A percentile compares a stretch with the other conserved stretches of the same genome.
phyloP scores from a whole-genome alignment of 2,329 filamentous ascomycete genomes.

The Phialemoniopsis sp. region DNA sequence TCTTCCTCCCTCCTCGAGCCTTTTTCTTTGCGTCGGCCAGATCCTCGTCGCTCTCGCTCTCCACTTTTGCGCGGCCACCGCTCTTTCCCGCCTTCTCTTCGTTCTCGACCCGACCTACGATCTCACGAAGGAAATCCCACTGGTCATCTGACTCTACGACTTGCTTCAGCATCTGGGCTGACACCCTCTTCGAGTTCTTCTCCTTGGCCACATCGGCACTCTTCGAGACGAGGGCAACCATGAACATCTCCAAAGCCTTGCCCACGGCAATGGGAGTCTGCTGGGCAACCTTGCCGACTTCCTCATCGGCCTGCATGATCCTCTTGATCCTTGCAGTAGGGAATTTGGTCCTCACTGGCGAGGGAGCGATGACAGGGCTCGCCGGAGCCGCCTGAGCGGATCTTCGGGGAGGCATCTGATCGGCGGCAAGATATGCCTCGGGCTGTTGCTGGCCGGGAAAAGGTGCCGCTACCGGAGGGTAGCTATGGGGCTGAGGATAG shows the following conservation, averaged over 20 bases:
- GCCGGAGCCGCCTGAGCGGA: slow-evolving; percentile 28
- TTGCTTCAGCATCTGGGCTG: slow-evolving; percentile 85
- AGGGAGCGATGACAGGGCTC: slow-evolving; percentile 49
- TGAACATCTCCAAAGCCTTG: slow-evolving; percentile 95
- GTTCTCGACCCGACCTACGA: slow-evolving; percentile 74
- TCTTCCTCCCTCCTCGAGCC: slow-evolving; percentile 21
- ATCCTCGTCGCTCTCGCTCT: slow-evolving; percentile 51
- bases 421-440: slow-evolving; percentile 9
- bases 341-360: slow-evolving; percentile 87
- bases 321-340: slow-evolving; percentile 96
- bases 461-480: neutral
- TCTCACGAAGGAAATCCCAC: slow-evolving; percentile 90
- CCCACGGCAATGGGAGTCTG: slow-evolving; percentile 94
- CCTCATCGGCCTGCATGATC: slow-evolving; percentile 99
- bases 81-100: slow-evolving; percentile 46
- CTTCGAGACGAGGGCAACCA: slow-evolving; percentile 89
- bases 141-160: slow-evolving; percentile 86
- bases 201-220: slow-evolving; percentile 79
- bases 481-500: neutral
- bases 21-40: slow-evolving; percentile 47
- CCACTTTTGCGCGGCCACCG: slow-evolving; percentile 33
- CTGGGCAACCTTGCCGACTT: slow-evolving; percentile 96
- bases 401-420: slow-evolving; percentile 33
- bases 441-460: slow-evolving; percentile 17
- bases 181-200: slow-evolving; percentile 84